Base-by-base conservation (phyloP, 2,329 filamentous ascomycete genomes). In the Pyricularia pennisetigena region DNA sequence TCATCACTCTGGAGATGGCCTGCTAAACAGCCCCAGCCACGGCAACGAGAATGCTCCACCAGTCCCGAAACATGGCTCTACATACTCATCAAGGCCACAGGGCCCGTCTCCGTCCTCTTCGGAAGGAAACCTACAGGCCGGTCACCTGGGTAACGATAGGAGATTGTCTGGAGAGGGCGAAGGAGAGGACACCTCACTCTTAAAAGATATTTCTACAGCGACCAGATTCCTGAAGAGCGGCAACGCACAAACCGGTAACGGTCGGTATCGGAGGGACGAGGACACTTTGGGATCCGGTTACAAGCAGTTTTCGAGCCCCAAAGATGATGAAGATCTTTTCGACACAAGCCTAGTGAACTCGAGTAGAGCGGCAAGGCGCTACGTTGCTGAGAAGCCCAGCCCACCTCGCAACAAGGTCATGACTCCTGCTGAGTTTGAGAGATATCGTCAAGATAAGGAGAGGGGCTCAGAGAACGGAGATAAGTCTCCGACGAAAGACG, bases 351-450 rank as follows among this genome's bases (percentile, higher is more conserved):
- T 79, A 9, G 73, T 78, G 1, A 79, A 78, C 3, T 77, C 79
- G 8, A 75, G 77, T 12, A 77, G 77, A 62, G 71, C 78, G 28
- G 75, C 76, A 14, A 76, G 79, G 54, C 80, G 79, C 69, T 76
- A 76, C 66, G 71, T 71, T 24, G 74, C 74, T 12, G 78, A 73
- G 67, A 77, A 74, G 65, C 74, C 76, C 8, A 81, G 75, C 67
- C 77, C 81, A 1, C 78, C 83, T 9, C 81, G 82, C 24, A 90
- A 86, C 76, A 95, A 95, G 77, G 90, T 95, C 70, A 97, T 97
- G 92, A 97, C 93, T 1, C 90, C 90, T 0, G 91, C 89, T 12
- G 88, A 97, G 75, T 97, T 96, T 72, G 93, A 97, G 76, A 86
- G 86, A 71, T 94, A 94, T 74, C 86, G 88, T 70, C 85, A 89